Percentiles rank a stretch among this genome's conserved stretches.
Conservation (phyloP, 345 rosid species). For the Eucalyptus cloeziana region DNA sequence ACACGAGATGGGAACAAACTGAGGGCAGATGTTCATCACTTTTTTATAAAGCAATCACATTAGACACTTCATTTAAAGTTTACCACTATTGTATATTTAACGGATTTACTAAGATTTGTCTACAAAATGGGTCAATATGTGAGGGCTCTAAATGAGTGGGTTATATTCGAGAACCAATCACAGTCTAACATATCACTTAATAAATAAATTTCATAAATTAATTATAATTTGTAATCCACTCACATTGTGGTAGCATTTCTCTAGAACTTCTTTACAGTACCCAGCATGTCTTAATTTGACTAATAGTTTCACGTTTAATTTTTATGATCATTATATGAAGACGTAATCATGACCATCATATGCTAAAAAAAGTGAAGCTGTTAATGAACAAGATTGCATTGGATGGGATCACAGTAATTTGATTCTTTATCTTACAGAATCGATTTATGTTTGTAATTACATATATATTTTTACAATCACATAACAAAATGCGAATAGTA, state of each 20-base stretch:
- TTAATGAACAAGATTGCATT: not conserved
- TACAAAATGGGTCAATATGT: not conserved
- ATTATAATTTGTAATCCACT: not conserved
- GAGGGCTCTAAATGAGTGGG: not conserved
- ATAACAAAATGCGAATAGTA: not conserved
- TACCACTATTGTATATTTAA: not conserved
- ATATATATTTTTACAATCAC: not conserved
- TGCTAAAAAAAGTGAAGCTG: too few relatives aligned
- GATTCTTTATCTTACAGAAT: not conserved
- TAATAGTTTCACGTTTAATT: not conserved
- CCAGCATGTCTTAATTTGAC: not conserved
- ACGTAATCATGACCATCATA: too few relatives aligned
- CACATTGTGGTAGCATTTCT: not conserved
- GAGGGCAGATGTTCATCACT: not conserved
- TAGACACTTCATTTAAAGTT: not conserved
- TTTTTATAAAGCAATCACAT: not conserved
- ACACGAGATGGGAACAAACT: not conserved
- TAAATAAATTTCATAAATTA: too few relatives aligned
- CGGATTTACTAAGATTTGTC: not conserved
- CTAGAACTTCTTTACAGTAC: not conserved
- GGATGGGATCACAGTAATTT: not conserved
- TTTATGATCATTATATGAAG: not conserved
- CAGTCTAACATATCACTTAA: not conserved
- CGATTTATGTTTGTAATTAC: not conserved
- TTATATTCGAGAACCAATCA: too few relatives aligned